These are phyloP conservation scores for Eucalyptus viminalis DNA, from an alignment of 345 rosid genomes.

Conservation along the genomic window DNA sequence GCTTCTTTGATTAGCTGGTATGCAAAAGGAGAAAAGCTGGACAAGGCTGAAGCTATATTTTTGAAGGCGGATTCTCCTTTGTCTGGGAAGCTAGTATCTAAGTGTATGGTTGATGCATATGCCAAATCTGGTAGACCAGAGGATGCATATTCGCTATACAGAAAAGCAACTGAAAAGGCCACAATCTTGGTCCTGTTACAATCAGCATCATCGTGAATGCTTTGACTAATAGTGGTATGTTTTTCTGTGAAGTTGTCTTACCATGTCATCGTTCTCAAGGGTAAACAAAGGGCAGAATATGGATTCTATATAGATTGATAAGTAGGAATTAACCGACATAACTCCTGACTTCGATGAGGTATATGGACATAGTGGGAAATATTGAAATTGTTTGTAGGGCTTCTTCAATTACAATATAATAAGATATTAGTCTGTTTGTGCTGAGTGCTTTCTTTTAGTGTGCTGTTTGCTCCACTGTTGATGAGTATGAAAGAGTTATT, in stretches of 20 bases:
- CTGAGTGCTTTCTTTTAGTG: not conserved
- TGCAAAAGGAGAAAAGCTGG: constrained; percentile 39
- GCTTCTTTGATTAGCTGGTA: constrained; percentile 42
- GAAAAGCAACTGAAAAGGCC: constrained; percentile 29
- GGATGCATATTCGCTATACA: constrained; percentile 46
- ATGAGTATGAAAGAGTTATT: not conserved
- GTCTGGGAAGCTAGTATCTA: constrained; percentile 25
- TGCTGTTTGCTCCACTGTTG: not conserved
- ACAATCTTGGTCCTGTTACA: constrained; percentile 38
- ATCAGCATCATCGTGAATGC: constrained; percentile 62
- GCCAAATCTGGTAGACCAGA: constrained; percentile 48
- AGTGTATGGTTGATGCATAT: constrained; percentile 60
- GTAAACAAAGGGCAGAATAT: not conserved
- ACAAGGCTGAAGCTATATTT: constrained; percentile 44
- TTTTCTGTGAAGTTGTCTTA: not conserved
- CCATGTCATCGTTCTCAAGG: not conserved
- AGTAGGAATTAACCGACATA: not conserved
- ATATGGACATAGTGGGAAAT: not conserved
- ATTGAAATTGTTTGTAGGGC: not conserved
- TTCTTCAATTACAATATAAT: not conserved
- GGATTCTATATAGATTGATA: not conserved
- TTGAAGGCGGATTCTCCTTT: constrained; percentile 25
- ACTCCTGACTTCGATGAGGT: not conserved
- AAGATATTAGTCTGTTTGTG: not conserved
- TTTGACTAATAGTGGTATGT: constrained; percentile 49